Percentiles rank a stretch among this genome's conserved stretches.
phyloP scores from a whole-genome alignment of 306 rosid species.

The Hippophae rhamnoides region DNA sequence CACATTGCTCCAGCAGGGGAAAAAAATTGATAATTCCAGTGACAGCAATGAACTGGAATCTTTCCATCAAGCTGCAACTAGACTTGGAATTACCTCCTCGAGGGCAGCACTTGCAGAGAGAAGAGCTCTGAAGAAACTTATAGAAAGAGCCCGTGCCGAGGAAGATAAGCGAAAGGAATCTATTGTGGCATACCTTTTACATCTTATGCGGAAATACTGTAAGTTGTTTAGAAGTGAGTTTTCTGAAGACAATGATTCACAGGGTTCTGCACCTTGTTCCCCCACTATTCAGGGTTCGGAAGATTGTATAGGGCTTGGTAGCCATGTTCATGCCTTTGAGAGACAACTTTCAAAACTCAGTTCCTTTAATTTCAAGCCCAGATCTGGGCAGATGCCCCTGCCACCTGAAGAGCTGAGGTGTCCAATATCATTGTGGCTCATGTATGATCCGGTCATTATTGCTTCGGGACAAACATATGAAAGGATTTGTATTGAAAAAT shows the following conservation, averaged over 20 bases:
- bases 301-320: slow-evolving; percentile 43
- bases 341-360: slow-evolving; percentile 65
- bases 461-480: slow-evolving; percentile 97
- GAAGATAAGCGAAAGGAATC: slow-evolving; percentile 98
- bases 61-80: slow-evolving; percentile 88
- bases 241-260: slow-evolving; percentile 87
- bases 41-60: slow-evolving; percentile 80
- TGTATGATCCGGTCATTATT: slow-evolving; percentile 90
- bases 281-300: slow-evolving; percentile 68
- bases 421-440: slow-evolving; percentile 89
- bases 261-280: slow-evolving; percentile 97
- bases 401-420: slow-evolving; percentile 98
- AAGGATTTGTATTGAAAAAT: slow-evolving; percentile 85
- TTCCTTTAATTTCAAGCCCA: slow-evolving; percentile 62
- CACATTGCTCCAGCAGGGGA: slow-evolving; percentile 81
- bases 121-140: slow-evolving; percentile 84
- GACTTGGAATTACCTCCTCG: slow-evolving; percentile 87
- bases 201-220: slow-evolving; percentile 94
- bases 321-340: slow-evolving; percentile 59
- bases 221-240: slow-evolving; percentile 86
- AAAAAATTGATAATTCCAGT: slow-evolving; percentile 43
- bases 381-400: slow-evolving; percentile 52
- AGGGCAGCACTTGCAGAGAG: slow-evolving; percentile 93
- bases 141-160: slow-evolving; percentile 83
- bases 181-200: slow-evolving; percentile 80